Base-by-base conservation (phyloP, 2,329 filamentous ascomycete species). In the Exophiala dermatitidis region DNA sequence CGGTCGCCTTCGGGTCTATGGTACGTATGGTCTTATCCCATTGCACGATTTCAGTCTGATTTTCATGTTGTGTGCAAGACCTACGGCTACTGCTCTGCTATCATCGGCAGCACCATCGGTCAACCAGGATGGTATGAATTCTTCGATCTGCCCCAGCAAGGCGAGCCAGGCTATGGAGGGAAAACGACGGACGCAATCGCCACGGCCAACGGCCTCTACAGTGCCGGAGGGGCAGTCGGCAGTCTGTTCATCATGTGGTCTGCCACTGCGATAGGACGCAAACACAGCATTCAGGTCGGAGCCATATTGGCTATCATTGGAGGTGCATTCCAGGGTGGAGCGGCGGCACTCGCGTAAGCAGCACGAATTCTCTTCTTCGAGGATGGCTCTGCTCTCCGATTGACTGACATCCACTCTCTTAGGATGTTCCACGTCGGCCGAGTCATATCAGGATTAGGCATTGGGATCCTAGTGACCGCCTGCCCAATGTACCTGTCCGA, bases 101-200 rank as follows among this genome's bases (percentile, higher is more conserved):
- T 69, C 45, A 73, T 76, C 36, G 67, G 69, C 5, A 72, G 71
- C 8, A 75, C 72, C 1, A 69, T 76, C 47, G 74, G 73, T 1
- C 72, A 76, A 53, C 71, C 73, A 3, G 69, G 65, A 32, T 75
- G 74, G 66, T 74, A 73, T 62, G 63, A 61, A 3, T 71, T 68
- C 61, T 69, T 75, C 52, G 59, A 69, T 32, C 65, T 76, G 4
- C 68, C 71, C 3, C 53, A 66, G 7, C 62, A 67, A 55, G 69
- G 66, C 5, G 62, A 69, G 48, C 68, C 71, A 2, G 71, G 70
- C 26, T 75, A 75, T 57, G 57, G 51, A 7, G 61, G 60, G 1
- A 68, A 69, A 48, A 74, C 72, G 0, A 68, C 71, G 1, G 68
- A 71, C 54, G 65, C 73, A 12, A 72, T 74, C 42, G 72, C 69